Conservation (phyloP, 371 early-diverging fungal species). For the Mucor lusitanicus region DNA sequence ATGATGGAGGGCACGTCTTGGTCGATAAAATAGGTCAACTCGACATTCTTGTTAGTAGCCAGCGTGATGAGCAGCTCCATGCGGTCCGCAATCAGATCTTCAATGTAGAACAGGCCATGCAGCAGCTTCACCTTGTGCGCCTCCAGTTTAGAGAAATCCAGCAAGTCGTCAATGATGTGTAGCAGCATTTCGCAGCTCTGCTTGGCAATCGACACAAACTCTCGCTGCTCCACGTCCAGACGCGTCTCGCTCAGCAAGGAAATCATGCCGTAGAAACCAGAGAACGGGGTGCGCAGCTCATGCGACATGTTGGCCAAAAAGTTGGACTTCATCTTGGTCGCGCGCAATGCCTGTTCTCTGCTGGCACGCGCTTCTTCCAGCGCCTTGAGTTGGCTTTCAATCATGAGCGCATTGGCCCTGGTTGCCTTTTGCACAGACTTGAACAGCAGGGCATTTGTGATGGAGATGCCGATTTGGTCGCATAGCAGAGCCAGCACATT, state of each 20-base stretch:
- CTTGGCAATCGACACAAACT: constrained; percentile 64
- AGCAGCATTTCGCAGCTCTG: constrained; percentile 63
- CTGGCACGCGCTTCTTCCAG: constrained; percentile 47
- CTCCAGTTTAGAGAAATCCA: constrained; percentile 67
- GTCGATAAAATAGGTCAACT: constrained; percentile 52
- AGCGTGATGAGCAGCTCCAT: constrained; percentile 56
- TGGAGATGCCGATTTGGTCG: constrained; percentile 65
- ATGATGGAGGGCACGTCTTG: constrained; percentile 33
- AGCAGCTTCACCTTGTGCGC: constrained; percentile 65
- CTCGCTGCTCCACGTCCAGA: constrained; percentile 56
- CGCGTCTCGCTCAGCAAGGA: constrained; percentile 56
- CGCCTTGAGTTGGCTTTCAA: constrained; percentile 40
- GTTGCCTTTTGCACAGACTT: constrained; percentile 49
- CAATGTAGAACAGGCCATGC: constrained; percentile 51
- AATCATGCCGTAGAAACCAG: constrained; percentile 63
- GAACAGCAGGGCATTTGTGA: constrained; percentile 61
- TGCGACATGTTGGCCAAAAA: constrained; percentile 65
- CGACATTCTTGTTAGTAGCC: constrained; percentile 55
- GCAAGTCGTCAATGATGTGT: constrained; percentile 61
- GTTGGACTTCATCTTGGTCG: constrained; percentile 51
- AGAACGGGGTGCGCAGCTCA: constrained; percentile 57
- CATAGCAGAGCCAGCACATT: constrained; percentile 57
- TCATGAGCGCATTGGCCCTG: constrained; percentile 40
- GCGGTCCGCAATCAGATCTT: constrained; percentile 57
- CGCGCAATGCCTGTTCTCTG: constrained; percentile 44